These are phyloP conservation scores for Aspergillus jensenii DNA, from an alignment of 2,329 filamentous ascomycete species.

Conservation along the genomic window DNA sequence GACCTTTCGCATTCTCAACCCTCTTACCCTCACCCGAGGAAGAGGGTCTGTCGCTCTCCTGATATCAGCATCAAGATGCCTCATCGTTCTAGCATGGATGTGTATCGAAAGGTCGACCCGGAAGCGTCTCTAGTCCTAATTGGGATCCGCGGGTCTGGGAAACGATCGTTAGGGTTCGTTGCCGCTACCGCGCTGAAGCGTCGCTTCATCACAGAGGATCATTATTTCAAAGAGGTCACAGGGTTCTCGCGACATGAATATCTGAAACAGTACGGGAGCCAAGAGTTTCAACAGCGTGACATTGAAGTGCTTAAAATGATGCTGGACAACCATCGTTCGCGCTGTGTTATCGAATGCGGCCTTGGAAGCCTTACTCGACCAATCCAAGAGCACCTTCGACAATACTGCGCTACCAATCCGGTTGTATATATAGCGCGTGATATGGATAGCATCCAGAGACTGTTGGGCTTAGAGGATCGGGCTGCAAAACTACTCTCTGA, in stretches of 20 bases:
- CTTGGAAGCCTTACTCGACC: conserved; percentile 44
- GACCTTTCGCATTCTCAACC: neutral
- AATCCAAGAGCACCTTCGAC: conserved; percentile 42
- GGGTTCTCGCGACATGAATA: conserved; percentile 44
- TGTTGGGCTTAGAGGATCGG: conserved; percentile 46
- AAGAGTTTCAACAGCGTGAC: conserved; percentile 44
- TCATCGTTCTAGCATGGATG: conserved; percentile 7
- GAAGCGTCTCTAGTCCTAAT: conserved; percentile 44
- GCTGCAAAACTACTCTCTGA: conserved; percentile 44
- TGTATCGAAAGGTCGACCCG: conserved; percentile 30
- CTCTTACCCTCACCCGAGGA: neutral
- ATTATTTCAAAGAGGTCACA: conserved; percentile 45
- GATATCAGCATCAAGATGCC: conserved; percentile 8
- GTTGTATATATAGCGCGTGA: conserved; percentile 44
- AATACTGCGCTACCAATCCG: conserved; percentile 38
- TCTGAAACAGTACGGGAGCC: conserved; percentile 39
- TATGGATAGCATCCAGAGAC: conserved; percentile 38
- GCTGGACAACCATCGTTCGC: conserved; percentile 44
- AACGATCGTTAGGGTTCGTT: conserved; percentile 45
- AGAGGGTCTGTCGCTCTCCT: neutral
- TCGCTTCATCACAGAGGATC: conserved; percentile 46
- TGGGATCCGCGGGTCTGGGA: conserved; percentile 46
- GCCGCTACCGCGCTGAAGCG: conserved; percentile 44
- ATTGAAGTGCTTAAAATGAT: conserved; percentile 44
- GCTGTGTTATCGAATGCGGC: conserved; percentile 46